Evolutionary conservation across 192 early-diverging fungal species (phyloP).

Genomic region (Bifiguratus adelaidae): DNA sequence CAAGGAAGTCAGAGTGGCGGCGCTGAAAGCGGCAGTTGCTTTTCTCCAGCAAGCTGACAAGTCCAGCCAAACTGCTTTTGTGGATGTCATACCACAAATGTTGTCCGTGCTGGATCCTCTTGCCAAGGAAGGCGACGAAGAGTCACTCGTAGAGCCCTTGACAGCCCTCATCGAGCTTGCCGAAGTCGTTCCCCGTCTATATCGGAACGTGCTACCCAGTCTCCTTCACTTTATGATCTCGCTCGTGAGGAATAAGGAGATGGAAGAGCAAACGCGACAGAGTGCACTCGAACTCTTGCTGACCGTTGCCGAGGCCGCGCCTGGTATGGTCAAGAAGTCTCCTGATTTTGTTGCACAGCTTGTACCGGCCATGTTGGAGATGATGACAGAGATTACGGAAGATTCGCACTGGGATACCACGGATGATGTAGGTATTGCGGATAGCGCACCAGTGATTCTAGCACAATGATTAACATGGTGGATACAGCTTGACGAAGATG

Average conservation of each 20-base stretch:
- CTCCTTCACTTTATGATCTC: slow-evolving; percentile 64
- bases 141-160: slow-evolving; percentile 58
- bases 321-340: slow-evolving; percentile 87
- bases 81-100: slow-evolving; percentile 70
- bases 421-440: slow-evolving; percentile 45
- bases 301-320: slow-evolving; percentile 81
- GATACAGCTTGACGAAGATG: slow-evolving; percentile 69
- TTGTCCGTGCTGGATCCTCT: slow-evolving; percentile 65
- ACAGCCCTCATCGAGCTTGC: slow-evolving; percentile 81
- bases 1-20: slow-evolving; percentile 59
- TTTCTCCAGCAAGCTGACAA: slow-evolving; percentile 64
- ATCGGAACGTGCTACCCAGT: slow-evolving; percentile 66
- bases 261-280: slow-evolving; percentile 80
- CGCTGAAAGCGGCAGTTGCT: slow-evolving; percentile 63
- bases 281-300: slow-evolving; percentile 86
- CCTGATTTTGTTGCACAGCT: slow-evolving; percentile 65
- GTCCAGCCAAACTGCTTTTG: slow-evolving; percentile 38
- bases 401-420: slow-evolving; percentile 81
- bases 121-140: slow-evolving; percentile 59
- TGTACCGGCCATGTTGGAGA: slow-evolving; percentile 84
- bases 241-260: slow-evolving; percentile 69
- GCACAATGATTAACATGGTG: slow-evolving; percentile 3
- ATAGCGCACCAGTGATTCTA: not conserved
- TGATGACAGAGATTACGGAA: slow-evolving; percentile 93
- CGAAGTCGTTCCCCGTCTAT: slow-evolving; percentile 69